Percentiles rank a stretch among this genome's conserved stretches.
These are phyloP conservation scores for Nepenthes mirabilis DNA, from an alignment of 148 eudicot species.

Conservation along the genomic window DNA sequence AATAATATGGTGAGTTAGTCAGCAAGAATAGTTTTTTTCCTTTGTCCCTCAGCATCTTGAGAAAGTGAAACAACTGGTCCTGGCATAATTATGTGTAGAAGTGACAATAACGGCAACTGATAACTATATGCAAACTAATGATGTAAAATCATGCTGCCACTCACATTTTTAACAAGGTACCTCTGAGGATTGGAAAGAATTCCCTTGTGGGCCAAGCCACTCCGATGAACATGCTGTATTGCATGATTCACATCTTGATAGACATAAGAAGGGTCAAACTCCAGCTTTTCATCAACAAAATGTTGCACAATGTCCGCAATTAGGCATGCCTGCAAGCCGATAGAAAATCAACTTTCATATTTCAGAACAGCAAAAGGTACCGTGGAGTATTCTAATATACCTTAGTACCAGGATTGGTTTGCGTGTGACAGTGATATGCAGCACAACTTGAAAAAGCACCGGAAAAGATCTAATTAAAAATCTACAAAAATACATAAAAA, in stretches of 20 bases:
- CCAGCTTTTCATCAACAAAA: conserved; percentile 91
- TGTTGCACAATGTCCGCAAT: conserved; percentile 97
- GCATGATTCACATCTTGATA: conserved; percentile 89
- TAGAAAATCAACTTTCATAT: conserved; percentile 2
- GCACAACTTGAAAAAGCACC: too few species aligned
- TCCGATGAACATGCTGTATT: conserved; percentile 85
- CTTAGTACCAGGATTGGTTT: too few species aligned
- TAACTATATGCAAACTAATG: neutral
- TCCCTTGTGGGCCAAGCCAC: conserved; percentile 83
- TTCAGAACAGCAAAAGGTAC: too few species aligned
- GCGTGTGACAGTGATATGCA: too few species aligned
- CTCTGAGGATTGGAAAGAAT: conserved; percentile 75
- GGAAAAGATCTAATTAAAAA: too few species aligned
- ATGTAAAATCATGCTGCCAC: conserved; percentile 13
- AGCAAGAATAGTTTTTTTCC: conserved; percentile 94
- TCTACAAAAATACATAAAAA: too few species aligned
- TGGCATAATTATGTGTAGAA: conserved; percentile 16
- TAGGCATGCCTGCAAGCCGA: conserved; percentile 69
- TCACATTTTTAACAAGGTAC: conserved; percentile 95
- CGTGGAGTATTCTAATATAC: too few species aligned
- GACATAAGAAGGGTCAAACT: conserved; percentile 86
- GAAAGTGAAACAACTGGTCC: conserved; percentile 63
- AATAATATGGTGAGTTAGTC: conserved; percentile 93
- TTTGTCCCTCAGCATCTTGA: conserved; percentile 73
- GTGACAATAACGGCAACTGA: conserved; percentile 2